phyloP scores from a whole-genome alignment of 805 yeast species.

The Candida insectorum region DNA sequence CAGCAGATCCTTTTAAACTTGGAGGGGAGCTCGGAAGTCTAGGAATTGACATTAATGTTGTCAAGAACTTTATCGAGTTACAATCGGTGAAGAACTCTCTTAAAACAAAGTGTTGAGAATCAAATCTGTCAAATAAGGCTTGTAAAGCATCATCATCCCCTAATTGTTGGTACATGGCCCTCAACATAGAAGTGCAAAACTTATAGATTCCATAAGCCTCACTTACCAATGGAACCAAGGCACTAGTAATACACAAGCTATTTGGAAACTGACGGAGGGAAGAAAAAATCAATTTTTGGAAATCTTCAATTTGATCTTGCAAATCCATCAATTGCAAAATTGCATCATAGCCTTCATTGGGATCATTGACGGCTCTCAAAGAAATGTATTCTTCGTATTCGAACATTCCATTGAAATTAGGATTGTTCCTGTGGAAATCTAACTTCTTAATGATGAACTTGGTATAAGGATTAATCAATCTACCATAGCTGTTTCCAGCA shows the following conservation, averaged over 20 bases:
- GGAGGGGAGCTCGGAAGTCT: constrained; percentile 61
- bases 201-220: constrained; percentile 93
- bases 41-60: constrained; percentile 79
- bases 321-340: constrained; percentile 79
- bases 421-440: constrained; percentile 77
- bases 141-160: constrained; percentile 72
- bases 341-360: constrained; percentile 92
- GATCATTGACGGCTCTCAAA: constrained; percentile 81
- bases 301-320: constrained; percentile 79
- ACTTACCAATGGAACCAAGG: constrained; percentile 84
- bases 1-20: constrained; percentile 40
- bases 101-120: constrained; percentile 66
- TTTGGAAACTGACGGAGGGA: constrained; percentile 57
- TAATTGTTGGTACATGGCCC: constrained; percentile 77
- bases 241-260: constrained; percentile 76
- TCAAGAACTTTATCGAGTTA: constrained; percentile 74
- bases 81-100: constrained; percentile 89
- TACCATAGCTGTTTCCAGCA: constrained; percentile 54
- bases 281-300: constrained; percentile 73
- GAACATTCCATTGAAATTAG: constrained; percentile 91
- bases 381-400: constrained; percentile 95
- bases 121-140: constrained; percentile 70
- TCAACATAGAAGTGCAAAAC: constrained; percentile 83
- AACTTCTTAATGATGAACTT: constrained; percentile 67
- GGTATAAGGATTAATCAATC: constrained; percentile 75